A percentile compares a stretch with the other conserved stretches of the same genome.
These are phyloP conservation scores for Suillus spraguei DNA, from an alignment of 768 basidiomycete species.

Conservation along the genomic window DNA sequence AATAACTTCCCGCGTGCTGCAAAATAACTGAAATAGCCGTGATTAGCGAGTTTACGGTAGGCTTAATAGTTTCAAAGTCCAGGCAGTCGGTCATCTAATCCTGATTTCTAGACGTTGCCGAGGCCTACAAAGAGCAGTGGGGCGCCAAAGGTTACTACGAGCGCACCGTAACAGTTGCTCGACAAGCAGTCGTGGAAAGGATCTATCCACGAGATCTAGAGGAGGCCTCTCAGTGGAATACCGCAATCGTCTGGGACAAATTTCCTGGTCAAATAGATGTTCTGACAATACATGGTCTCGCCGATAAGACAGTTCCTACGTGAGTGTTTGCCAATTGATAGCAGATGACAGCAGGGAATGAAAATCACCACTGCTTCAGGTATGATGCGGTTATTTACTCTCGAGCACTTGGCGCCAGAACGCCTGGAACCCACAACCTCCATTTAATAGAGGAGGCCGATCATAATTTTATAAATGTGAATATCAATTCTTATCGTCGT, in stretches of 20 bases:
- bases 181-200: conserved; percentile 53
- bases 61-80: not conserved
- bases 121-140: conserved; percentile 51
- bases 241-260: conserved; percentile 63
- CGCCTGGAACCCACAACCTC: conserved; percentile 72
- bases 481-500: conserved; percentile 1
- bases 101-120: conserved; percentile 20
- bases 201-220: conserved; percentile 64
- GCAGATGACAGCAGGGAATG: not conserved
- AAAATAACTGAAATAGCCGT: conserved; percentile 10
- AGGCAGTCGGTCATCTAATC: conserved; percentile 5
- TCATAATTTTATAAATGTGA: conserved; percentile 73
- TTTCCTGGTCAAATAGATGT: conserved; percentile 69
- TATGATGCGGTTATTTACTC: conserved; percentile 77
- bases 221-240: conserved; percentile 64
- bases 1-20: not conserved
- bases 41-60: conserved; percentile 33
- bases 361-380: conserved; percentile 36
- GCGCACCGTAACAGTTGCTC: conserved; percentile 68
- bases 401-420: conserved; percentile 54
- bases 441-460: conserved; percentile 74
- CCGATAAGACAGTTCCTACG: conserved; percentile 70
- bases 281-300: conserved; percentile 73
- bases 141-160: conserved; percentile 60
- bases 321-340: conserved; percentile 38